Percentiles rank a stretch among this genome's conserved stretches.
These are phyloP conservation scores for Parietaria judaica DNA, from an alignment of 306 rosid genomes.

Conservation along the genomic window DNA sequence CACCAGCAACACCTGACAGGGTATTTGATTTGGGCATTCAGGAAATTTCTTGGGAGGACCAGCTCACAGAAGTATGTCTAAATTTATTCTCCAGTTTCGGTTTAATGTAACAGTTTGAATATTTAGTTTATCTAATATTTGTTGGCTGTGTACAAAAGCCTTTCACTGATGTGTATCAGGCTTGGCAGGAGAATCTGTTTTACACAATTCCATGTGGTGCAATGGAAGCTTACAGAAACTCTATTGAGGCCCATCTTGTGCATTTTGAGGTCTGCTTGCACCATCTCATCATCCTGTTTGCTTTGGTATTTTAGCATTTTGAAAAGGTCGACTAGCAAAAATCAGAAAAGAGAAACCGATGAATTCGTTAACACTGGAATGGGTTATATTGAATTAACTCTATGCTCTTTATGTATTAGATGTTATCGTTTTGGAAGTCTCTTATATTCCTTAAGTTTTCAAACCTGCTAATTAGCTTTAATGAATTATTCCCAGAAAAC, in stretches of 20 bases:
- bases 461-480: slow-evolving; percentile 11
- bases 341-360: neutral
- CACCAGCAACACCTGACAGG: slow-evolving; percentile 79
- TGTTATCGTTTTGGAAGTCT: neutral
- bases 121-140: no score
- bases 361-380: neutral
- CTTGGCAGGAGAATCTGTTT: slow-evolving; percentile 78
- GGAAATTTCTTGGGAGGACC: slow-evolving; percentile 73
- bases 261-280: slow-evolving; percentile 49
- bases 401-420: neutral
- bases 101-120: no score
- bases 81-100: slow-evolving; percentile 4
- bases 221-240: slow-evolving; percentile 73
- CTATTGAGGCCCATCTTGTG: slow-evolving; percentile 67
- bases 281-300: neutral
- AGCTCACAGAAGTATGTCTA: slow-evolving; percentile 68
- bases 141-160: slow-evolving; percentile 2
- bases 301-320: neutral
- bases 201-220: slow-evolving; percentile 70
- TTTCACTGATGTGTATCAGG: slow-evolving; percentile 12
- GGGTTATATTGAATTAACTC: neutral
- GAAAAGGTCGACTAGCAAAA: neutral
- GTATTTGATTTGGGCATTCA: slow-evolving; percentile 52
- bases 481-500: slow-evolving; percentile 53
- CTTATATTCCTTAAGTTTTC: neutral